Base-by-base conservation (phyloP, 192 early-diverging fungal species). In the Coemansia sp. region DNA sequence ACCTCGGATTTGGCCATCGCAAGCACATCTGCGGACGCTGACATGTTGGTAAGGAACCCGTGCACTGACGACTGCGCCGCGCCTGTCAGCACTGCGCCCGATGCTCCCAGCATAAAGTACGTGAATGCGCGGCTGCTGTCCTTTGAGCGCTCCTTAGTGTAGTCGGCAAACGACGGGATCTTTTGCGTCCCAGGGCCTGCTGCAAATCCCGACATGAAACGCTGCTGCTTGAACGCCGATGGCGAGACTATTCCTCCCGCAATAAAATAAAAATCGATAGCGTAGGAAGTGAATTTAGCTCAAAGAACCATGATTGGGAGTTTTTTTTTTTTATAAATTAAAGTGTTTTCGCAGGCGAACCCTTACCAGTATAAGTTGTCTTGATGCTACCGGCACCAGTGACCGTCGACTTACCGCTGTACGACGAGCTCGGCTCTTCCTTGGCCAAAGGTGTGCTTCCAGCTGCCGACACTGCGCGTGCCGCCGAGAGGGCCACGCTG, bases 1-100 rank as follows among this genome's bases (percentile, higher is more conserved):
- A 99, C 91, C 84, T 99, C 96, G 33, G 94, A 93, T 88, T 95
- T 99, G 79, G 95, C 94, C 85, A 99, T 81, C 40, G 96, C 96
- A 74, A 99, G 85, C 32, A 97, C 94, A 88, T 99, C 96, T 38
- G 95, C 94, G n/a, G 96, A 96, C 23, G 96, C 95, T 58, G 92
- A 85, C 87, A 99, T 84, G 84, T 90, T 92, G 65, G 87, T 80
- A 61, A 98, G 71, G 63, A 87, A 88, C 8, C 76, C 83, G 42
- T 89, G 89, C 48, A 95, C 93, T 19, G 93, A 89, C 73, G 92
- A 90, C 85, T 99, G 95, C 64, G 91, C 91, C 43, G 89, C 91
- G 13, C 86, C 85, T 54, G 95, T 91, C 60, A 88, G 83, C 36
- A 99, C 76, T 23, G 90, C 84, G 55, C 91, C 90, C 36, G 92